A percentile compares a stretch with the other conserved stretches of the same genome.
These are phyloP conservation scores for Talaromyces pinophilus DNA, from an alignment of 2,329 filamentous ascomycete genomes.

Conservation along the genomic window DNA sequence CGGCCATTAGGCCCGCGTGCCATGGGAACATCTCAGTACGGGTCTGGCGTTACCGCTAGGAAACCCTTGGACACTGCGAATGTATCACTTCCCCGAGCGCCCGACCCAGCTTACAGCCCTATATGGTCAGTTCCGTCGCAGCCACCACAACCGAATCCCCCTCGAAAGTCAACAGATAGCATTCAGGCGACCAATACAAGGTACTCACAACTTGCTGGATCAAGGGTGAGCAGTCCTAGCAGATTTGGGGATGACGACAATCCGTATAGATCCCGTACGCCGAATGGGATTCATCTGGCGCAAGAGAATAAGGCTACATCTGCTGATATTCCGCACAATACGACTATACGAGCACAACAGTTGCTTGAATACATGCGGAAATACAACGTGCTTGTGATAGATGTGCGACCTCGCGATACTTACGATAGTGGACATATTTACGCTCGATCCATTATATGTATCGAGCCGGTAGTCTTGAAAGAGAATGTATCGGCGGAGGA, in stretches of 20 bases:
- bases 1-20: conserved; percentile 46
- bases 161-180: conserved; percentile 45
- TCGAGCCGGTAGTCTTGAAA: conserved; percentile 78
- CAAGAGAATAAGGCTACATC: conserved; percentile 47
- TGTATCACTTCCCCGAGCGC: conserved; percentile 48
- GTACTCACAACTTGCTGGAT: conserved; percentile 39
- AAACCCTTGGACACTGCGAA: conserved; percentile 37
- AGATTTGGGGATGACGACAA: conserved; percentile 41
- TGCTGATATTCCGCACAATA: conserved; percentile 55
- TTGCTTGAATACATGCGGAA: conserved; percentile 68
- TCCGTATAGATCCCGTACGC: conserved; percentile 48
- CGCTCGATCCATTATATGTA: conserved; percentile 79
- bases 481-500: conserved; percentile 67
- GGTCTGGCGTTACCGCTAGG: conserved; percentile 46
- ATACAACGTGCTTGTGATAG: conserved; percentile 75
- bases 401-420: conserved; percentile 75
- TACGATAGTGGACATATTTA: conserved; percentile 91
- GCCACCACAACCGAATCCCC: conserved; percentile 39
- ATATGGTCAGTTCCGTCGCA: conserved; percentile 45
- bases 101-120: conserved; percentile 52
- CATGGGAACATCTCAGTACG: conserved; percentile 41
- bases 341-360: conserved; percentile 67
- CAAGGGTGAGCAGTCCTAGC: conserved; percentile 38
- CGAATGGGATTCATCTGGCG: conserved; percentile 43
- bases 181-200: conserved; percentile 40